These are phyloP conservation scores for Trametes versicolor DNA, from an alignment of 1,284 basidiomycete genomes.

Conservation along the genomic window DNA sequence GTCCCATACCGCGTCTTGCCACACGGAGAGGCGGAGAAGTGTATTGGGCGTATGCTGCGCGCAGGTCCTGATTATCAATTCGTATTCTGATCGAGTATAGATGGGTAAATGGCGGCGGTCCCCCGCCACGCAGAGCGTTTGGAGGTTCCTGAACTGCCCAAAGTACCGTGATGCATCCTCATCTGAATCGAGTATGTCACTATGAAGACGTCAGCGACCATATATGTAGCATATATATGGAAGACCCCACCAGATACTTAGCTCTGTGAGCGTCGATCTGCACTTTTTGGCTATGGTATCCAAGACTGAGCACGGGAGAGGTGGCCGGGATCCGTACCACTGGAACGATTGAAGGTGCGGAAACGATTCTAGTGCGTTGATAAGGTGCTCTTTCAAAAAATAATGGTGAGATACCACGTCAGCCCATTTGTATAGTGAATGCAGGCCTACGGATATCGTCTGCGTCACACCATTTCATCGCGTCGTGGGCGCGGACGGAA, in stretches of 20 bases:
- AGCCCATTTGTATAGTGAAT: neutral
- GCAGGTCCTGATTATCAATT: neutral
- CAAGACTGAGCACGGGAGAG: neutral
- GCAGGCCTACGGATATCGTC: neutral
- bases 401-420: neutral
- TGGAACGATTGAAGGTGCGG: neutral
- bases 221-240: too few species aligned
- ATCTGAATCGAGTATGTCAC: neutral
- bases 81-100: neutral
- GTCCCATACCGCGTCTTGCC: constrained; percentile 1
- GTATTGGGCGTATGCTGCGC: neutral
- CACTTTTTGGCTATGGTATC: neutral
- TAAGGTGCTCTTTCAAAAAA: neutral
- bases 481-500: neutral
- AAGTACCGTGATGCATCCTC: neutral
- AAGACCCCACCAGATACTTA: neutral
- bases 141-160: neutral
- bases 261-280: neutral
- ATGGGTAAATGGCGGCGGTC: neutral
- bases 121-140: neutral
- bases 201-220: neutral
- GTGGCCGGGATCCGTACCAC: neutral
- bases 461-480: too few species aligned
- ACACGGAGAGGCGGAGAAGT: constrained; percentile 5
- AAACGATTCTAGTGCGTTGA: neutral